Evolutionary conservation across 2,329 filamentous ascomycete species (phyloP).

Genomic region (Trichophyton verrucosum): DNA sequence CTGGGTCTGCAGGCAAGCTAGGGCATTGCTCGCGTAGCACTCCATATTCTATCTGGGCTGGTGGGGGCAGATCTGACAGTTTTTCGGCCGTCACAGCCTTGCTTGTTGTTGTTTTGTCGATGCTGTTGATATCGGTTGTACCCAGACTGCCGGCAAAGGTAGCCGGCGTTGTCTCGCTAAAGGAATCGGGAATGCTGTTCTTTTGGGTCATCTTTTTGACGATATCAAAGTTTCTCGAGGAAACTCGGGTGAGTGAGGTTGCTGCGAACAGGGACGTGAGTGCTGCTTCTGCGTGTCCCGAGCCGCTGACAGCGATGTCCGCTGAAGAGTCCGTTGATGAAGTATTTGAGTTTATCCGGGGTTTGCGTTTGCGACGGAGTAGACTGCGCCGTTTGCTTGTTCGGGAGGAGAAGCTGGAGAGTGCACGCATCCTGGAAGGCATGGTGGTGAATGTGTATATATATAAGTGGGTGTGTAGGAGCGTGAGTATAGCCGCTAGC

Average conservation of each 20-base stretch:
- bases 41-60: neutral
- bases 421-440: neutral
- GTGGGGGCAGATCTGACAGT: neutral
- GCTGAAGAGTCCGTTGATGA: neutral
- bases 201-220: neutral
- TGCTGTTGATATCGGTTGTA: neutral
- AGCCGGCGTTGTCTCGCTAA: neutral
- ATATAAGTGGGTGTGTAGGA: neutral
- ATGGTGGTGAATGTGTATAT: neutral
- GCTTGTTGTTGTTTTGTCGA: too few species aligned
- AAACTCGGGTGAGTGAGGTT: neutral
- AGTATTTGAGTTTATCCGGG: neutral
- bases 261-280: neutral
- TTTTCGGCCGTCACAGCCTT: neutral
- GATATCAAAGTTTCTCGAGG: neutral
- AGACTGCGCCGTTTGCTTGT: neutral
- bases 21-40: neutral
- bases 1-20: slow-evolving; percentile 8
- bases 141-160: neutral
- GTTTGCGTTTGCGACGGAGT: neutral
- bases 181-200: neutral
- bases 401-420: neutral
- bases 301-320: neutral
- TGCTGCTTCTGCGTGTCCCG: neutral
- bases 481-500: neutral